phyloP scores from a whole-genome alignment of 208 protist genomes.

The Acanthamoeba polyphaga region DNA sequence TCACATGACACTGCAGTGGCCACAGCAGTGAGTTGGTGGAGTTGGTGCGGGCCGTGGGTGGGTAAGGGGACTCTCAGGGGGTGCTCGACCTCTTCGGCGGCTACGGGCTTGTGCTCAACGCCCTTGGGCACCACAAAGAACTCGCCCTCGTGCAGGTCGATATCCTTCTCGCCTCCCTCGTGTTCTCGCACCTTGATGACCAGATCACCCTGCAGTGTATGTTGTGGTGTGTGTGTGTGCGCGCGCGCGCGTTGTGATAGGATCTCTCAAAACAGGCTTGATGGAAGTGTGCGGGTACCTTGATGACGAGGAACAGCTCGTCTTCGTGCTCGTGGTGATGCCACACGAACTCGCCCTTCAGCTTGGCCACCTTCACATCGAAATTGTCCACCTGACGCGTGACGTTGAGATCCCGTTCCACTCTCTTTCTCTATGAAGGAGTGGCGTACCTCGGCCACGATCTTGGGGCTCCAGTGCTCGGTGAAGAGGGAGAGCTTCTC shows the following conservation, averaged over 20 bases:
- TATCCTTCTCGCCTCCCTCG: background rate
- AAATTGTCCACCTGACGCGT: constrained; percentile 42
- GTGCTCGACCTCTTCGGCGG: constrained; percentile 12
- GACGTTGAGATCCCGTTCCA: constrained; percentile 12
- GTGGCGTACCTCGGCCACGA: constrained; percentile 52
- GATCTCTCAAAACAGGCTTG: too few relatives aligned
- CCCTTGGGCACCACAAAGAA: constrained; percentile 52
- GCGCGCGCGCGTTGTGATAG: background rate
- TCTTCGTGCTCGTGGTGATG: constrained; percentile 58
- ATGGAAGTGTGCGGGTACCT: background rate
- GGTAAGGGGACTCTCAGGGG: too few relatives aligned
- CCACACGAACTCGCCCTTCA: constrained; percentile 72
- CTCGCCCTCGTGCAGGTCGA: constrained; percentile 6
- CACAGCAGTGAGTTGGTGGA: background rate
- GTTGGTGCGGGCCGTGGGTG: too few relatives aligned
- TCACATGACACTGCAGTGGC: background rate
- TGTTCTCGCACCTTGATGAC: constrained; percentile 24
- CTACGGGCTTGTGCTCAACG: constrained; percentile 35
- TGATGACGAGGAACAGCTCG: constrained; percentile 66
- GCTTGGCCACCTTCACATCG: constrained; percentile 60
- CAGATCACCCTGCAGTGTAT: too few relatives aligned
- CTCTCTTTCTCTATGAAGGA: too few relatives aligned
- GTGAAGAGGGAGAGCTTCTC: constrained; percentile 32
- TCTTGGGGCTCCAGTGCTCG: constrained; percentile 54
- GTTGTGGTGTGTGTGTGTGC: too few relatives aligned